Conservation (phyloP, 192 early-diverging fungal species). For the Entomortierella parvispora region DNA sequence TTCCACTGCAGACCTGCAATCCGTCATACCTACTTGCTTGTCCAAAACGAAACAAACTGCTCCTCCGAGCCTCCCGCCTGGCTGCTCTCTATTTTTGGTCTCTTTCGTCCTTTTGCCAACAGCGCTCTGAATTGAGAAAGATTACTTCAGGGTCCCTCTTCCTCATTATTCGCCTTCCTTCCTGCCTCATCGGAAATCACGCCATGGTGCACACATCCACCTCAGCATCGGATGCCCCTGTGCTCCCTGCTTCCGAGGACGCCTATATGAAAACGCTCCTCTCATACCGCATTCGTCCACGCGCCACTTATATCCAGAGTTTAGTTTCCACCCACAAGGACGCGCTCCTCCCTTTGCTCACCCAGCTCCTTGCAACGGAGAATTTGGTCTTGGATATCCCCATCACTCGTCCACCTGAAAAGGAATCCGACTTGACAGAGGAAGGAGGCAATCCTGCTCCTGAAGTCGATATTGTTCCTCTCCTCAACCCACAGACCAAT, state of each 20-base stretch:
- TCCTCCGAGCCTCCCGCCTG: too few species aligned
- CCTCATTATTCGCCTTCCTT: not conserved
- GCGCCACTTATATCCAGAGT: constrained; percentile 12
- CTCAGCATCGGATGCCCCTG: not conserved
- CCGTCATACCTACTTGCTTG: not conserved
- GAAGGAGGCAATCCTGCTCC: constrained; percentile 42
- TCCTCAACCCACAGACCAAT: constrained; percentile 32
- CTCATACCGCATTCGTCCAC: constrained; percentile 16
- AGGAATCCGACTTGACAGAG: constrained; percentile 20
- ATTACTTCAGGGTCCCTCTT: not conserved
- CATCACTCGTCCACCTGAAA: constrained; percentile 4
- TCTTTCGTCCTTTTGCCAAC: too few species aligned
- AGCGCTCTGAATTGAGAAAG: too few species aligned
- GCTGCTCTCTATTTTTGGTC: too few species aligned
- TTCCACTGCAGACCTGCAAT: not conserved
- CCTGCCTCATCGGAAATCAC: not conserved
- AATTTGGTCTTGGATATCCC: constrained; percentile 10
- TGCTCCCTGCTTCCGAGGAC: constrained; percentile 18
- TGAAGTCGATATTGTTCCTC: constrained; percentile 8
- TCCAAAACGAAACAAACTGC: not conserved
- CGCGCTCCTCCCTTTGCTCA: constrained; percentile 14
- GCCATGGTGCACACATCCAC: not conserved
- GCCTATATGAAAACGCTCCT: constrained; percentile 17
- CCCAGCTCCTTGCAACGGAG: constrained; percentile 16
- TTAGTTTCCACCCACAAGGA: constrained; percentile 9